Conservation (phyloP, 2,329 filamentous ascomycete genomes). For the Monilinia fructicola region DNA sequence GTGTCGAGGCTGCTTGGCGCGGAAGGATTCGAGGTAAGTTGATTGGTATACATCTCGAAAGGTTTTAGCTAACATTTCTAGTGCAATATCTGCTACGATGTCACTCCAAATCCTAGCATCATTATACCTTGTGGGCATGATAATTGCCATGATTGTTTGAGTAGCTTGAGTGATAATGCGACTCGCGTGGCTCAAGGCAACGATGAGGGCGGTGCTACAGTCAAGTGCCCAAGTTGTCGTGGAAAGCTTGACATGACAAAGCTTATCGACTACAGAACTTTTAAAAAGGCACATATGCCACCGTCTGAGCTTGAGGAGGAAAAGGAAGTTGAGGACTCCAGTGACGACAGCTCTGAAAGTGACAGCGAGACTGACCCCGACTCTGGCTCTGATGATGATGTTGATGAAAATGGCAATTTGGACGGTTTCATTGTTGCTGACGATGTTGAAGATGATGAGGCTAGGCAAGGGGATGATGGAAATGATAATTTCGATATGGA, state of each 20-base stretch:
- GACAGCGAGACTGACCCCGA: conserved; percentile 43
- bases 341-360: conserved; percentile 26
- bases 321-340: conserved; percentile 28
- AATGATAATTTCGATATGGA: conserved; percentile 38
- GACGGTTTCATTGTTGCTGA: conserved; percentile 57
- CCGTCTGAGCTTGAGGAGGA: conserved; percentile 41
- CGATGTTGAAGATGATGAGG: conserved; percentile 40
- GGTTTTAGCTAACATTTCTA: conserved; percentile 41
- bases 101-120: conserved; percentile 70
- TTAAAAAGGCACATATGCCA: conserved; percentile 70
- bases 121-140: conserved; percentile 83
- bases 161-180: conserved; percentile 63
- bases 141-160: conserved; percentile 74
- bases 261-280: conserved; percentile 71
- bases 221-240: conserved; percentile 73
- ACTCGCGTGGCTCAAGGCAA: conserved; percentile 51
- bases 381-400: conserved; percentile 44
- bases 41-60: background rate
- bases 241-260: conserved; percentile 63
- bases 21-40: conserved; percentile 49
- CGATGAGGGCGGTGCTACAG: conserved; percentile 47
- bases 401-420: conserved; percentile 46
- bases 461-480: conserved; percentile 41
- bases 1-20: conserved; percentile 60
- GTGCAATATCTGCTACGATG: conserved; percentile 82